phyloP scores from a whole-genome alignment of 2,329 filamentous ascomycete species.

The Epichloe elymi region DNA sequence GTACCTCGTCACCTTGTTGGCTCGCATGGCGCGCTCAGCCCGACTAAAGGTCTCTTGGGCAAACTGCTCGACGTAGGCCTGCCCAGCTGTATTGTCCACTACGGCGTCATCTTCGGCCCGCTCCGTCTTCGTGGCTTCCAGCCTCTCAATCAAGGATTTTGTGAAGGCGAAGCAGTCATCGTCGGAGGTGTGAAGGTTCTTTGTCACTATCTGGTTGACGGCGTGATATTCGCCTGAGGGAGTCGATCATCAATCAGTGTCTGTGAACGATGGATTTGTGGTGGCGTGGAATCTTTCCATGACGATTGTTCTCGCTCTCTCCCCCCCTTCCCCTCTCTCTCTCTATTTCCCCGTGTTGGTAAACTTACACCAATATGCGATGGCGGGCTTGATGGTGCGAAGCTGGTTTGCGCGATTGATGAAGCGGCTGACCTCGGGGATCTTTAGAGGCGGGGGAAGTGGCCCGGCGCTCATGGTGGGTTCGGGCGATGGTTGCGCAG shows the following conservation, averaged over 20 bases:
- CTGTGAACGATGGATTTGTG: background rate
- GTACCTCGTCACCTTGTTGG: slow-evolving; percentile 71
- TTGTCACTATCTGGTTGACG: slow-evolving; percentile 78
- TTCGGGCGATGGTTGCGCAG: background rate
- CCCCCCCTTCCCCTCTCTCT: background rate
- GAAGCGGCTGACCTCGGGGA: slow-evolving; percentile 73
- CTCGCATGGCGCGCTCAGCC: slow-evolving; percentile 68
- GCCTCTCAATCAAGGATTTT: slow-evolving; percentile 73
- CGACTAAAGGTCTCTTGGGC: slow-evolving; percentile 76
- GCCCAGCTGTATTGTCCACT: slow-evolving; percentile 70
- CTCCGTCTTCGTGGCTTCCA: slow-evolving; percentile 51
- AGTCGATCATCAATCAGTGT: slow-evolving; percentile 3
- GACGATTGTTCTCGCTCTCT: background rate
- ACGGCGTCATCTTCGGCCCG: slow-evolving; percentile 72
- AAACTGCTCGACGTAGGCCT: slow-evolving; percentile 91
- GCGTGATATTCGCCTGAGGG: slow-evolving; percentile 73
- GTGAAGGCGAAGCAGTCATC: slow-evolving; percentile 73
- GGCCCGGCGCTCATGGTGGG: slow-evolving; percentile 47
- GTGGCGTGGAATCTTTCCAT: background rate
- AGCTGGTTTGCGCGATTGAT: slow-evolving; percentile 74
- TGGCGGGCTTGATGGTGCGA: slow-evolving; percentile 69
- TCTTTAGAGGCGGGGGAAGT: slow-evolving; percentile 43
- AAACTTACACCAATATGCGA: slow-evolving; percentile 85
- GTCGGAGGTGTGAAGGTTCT: slow-evolving; percentile 64
- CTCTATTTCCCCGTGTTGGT: background rate